Evolutionary conservation across 345 rosid genomes (phyloP), one percentile per base, ranked within the genome.

Genomic region (Arabis hirsuta): DNA sequence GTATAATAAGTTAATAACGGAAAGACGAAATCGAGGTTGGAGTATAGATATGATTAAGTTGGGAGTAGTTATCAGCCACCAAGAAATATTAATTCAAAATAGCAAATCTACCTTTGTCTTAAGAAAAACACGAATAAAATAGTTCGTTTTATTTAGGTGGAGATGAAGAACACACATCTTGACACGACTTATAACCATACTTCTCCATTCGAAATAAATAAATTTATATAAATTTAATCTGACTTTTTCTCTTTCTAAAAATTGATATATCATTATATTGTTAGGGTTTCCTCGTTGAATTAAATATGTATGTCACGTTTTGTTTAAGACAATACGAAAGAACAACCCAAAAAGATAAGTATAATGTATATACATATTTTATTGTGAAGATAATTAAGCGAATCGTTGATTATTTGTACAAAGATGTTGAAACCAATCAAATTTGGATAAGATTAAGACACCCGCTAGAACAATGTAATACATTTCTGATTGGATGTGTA

Each of bases 131-230:
- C 7, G 36, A 76, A 69, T 69, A 69, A 48, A 46, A 62, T 38
- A 76, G 12, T 53, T 62, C 38, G 64, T 62, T 69, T 55, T 55
- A 76, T 41, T 55, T 54, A 69, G 75, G 74, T 76, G 59, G 71
- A 76, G 79, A 69, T 76, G 79, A 69, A 69, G 71, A 76, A 69
- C 79, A 76, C 66, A 69, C 79, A 69, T 76, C 79, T 62, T 76
- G 71, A 76, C 71, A 76, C 79, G 79, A 76, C 75, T 69, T 64
- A 43, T 76, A 69, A 69, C 75, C 75, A 76, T 63, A 69, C 71
- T 55, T 62, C 62, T 74, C 16, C 32, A 42, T 66, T 65, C 54
- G 34, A 36, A 16, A 61, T 68, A 60, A 13, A 60, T 52, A 14
- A 5, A 67, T 63, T 12, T 62, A 29, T 46, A 34, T 36, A 60